Percentiles rank a stretch among this genome's conserved stretches.
Conservation (phyloP, 169 alveolate species). For the Plasmodium coatneyi region DNA sequence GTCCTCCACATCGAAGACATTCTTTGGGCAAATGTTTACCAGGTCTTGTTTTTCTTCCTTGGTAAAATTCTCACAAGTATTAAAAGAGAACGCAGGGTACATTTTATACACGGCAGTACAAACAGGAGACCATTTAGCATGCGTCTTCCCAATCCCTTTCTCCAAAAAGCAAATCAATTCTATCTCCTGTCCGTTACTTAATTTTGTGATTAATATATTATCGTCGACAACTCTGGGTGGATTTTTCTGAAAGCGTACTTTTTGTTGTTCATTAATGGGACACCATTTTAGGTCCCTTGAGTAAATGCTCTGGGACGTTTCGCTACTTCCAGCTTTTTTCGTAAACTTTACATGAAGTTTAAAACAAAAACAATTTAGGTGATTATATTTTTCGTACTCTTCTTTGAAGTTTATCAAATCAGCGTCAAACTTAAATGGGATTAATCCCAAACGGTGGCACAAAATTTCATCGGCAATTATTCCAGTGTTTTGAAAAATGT, state of each 20-base stretch:
- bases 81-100: conserved; percentile 86
- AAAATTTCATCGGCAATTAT: conserved; percentile 98
- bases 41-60: conserved; percentile 93
- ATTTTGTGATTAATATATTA: conserved; percentile 95
- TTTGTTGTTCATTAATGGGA: conserved; percentile 93
- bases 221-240: conserved; percentile 95
- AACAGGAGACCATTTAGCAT: conserved; percentile 99
- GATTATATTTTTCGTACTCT: conserved; percentile 76
- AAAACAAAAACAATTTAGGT: conserved; percentile 87
- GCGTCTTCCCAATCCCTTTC: conserved; percentile 98
- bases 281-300: conserved; percentile 93
- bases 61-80: conserved; percentile 80
- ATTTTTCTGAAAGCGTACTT: conserved; percentile 83
- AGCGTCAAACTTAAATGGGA: conserved; percentile 97
- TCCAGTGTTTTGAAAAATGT: conserved; percentile 88
- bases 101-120: conserved; percentile 98
- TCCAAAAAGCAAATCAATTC: conserved; percentile 94
- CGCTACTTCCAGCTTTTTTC: conserved; percentile 39
- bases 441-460: conserved; percentile 97
- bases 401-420: conserved; percentile 88
- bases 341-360: conserved; percentile 89
- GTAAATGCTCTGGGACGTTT: conserved; percentile 85
- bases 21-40: conserved; percentile 93
- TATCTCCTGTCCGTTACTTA: conserved; percentile 97
- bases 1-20: conserved; percentile 94